These are phyloP conservation scores for Tylopilus orsonianus DNA, from an alignment of 1,284 basidiomycete genomes.

Conservation along the genomic window DNA sequence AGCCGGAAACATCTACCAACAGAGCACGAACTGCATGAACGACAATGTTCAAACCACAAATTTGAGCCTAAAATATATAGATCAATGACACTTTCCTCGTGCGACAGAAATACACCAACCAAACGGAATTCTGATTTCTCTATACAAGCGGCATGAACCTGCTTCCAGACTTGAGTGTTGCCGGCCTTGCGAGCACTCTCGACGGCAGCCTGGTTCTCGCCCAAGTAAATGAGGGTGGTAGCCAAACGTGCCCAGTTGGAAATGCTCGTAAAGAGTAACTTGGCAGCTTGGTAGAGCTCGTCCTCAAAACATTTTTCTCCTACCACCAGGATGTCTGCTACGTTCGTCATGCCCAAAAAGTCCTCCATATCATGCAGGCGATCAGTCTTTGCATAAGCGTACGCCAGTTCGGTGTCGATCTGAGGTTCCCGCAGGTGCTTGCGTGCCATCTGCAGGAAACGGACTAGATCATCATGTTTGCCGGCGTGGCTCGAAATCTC, in stretches of 20 bases:
- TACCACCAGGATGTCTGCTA: conserved; percentile 93
- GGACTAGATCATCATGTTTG: conserved; percentile 97
- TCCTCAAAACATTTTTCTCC: conserved; percentile 99
- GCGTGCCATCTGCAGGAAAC: conserved; percentile 99
- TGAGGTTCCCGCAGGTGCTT: conserved; percentile 96
- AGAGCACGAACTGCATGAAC: conserved; percentile 74
- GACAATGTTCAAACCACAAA: conserved; percentile 95
- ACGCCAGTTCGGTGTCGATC: conserved; percentile 97
- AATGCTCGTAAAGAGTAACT: conserved; percentile 93
- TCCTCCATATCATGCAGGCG: conserved; percentile 99
- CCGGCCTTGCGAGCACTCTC: conserved; percentile 99
- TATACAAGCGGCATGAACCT: conserved; percentile 97
- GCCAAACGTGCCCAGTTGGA: conserved; percentile 98
- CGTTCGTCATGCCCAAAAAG: conserved; percentile 98
- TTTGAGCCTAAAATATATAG: conserved; percentile 69
- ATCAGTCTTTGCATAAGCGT: conserved; percentile 97
- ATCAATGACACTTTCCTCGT: conserved; percentile 5
- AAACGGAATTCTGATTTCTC: conserved; percentile 97
- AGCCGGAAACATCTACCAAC: background rate
- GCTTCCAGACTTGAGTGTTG: conserved; percentile 99
- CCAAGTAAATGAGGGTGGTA: conserved; percentile 97
- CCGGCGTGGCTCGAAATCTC: conserved; percentile 96
- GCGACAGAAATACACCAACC: conserved; percentile 36
- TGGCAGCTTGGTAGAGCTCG: conserved; percentile 96
- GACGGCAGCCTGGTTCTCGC: conserved; percentile 97